phyloP scores from a whole-genome alignment of 768 basidiomycete genomes.

The Phlegmacium glaucopus region DNA sequence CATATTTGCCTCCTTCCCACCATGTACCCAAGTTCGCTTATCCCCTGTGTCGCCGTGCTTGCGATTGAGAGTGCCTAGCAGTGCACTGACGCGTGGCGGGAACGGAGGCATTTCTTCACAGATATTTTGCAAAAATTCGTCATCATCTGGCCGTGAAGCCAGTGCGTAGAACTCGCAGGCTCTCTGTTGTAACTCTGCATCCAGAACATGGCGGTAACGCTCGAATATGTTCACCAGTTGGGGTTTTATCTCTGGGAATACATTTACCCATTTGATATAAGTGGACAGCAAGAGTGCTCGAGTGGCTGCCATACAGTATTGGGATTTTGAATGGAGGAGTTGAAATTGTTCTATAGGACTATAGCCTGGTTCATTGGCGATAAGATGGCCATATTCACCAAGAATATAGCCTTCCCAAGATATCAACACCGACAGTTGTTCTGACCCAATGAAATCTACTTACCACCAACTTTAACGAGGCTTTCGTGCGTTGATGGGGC shows the following conservation, averaged over 20 bases:
- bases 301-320: conserved; percentile 89
- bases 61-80: conserved; percentile 82
- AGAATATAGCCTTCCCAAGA: conserved; percentile 76
- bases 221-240: conserved; percentile 95
- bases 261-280: conserved; percentile 99
- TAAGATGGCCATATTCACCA: conserved; percentile 97
- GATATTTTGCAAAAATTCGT: conserved; percentile 89
- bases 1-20: conserved; percentile 88
- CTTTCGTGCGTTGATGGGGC: conserved; percentile 87
- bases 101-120: conserved; percentile 99
- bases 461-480: conserved; percentile 94
- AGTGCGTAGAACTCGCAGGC: conserved; percentile 97
- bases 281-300: conserved; percentile 92
- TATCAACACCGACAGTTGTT: neutral
- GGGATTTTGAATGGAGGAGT: conserved; percentile 88
- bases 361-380: conserved; percentile 92
- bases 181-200: conserved; percentile 95
- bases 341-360: conserved; percentile 95
- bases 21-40: conserved; percentile 93
- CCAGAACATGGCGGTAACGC: conserved; percentile 95
- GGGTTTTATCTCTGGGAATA: conserved; percentile 97
- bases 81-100: conserved; percentile 89
- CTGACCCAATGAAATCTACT: conserved; percentile 15
- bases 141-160: conserved; percentile 80
- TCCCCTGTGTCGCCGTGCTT: conserved; percentile 93